Base-by-base conservation (phyloP, 495 filamentous ascomycete genomes). In the Aspergillus bertholletiae region DNA sequence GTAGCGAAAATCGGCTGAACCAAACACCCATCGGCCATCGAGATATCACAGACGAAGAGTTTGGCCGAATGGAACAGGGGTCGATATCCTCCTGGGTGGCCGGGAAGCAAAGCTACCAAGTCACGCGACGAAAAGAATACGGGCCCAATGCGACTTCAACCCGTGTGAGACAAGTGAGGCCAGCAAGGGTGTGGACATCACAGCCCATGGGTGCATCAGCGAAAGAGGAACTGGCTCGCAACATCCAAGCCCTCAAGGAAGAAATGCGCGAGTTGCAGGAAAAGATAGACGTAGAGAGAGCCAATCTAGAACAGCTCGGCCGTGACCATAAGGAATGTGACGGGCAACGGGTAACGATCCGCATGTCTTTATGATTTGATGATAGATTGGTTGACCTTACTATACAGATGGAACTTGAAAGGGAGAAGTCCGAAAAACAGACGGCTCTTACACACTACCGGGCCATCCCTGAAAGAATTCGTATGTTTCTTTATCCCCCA, bases 61-160 rank as follows among this genome's bases (percentile, higher is more conserved):
- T 82, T 62, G 73, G 84, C 15, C 61, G 57, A 2, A 71, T 95
- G 63, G 72, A 82, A 45, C 64, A 71, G 4, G 77, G 75, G 26
- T 60, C 59, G 0, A 76, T 92, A 43, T 66, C 55, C 12, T 78
- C 69, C 23, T 96, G 87, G 79, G 83, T 89, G 2, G 75, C 84
- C 32, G 84, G 84, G 2, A 73, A 69, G n/a, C 65, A 80, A 22
- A 64, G 53, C 8, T 92, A 87, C 62, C 70, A 72, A 13, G 75
- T 91, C 45, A 73, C 66, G 3, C 80, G 86, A 11, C 81, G 92
- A 37, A 68, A 74, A 55, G 91, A 96, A 65, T 96, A 95, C 66
- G 90, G 88, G 0, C 72, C 82, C 0, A 63, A 65, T 17, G 90
- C 87, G 6, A 74, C 74, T 7, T 89, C 89, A 7, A 92, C 88